A percentile compares a stretch with the other conserved stretches of the same genome.
These are phyloP conservation scores for Porphyridium purpureum DNA, from an alignment of 23 red algal species.

Conservation along the genomic window DNA sequence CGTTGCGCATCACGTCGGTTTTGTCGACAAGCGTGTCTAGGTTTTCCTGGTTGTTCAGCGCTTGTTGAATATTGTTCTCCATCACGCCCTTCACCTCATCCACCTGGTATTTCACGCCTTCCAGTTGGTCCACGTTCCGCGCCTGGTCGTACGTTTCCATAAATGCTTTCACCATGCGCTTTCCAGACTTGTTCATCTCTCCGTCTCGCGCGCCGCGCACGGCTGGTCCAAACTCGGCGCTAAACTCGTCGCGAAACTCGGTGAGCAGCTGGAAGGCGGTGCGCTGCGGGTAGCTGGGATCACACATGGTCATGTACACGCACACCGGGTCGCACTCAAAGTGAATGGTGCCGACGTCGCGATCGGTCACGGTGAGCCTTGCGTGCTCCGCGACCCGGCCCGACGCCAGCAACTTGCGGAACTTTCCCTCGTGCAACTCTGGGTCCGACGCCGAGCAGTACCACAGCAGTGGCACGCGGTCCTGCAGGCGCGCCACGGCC, in stretches of 20 bases:
- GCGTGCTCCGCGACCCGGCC: constrained; percentile 20
- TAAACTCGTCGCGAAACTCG: constrained; percentile 37
- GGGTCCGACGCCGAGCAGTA: background rate
- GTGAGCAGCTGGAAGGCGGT: constrained; percentile 48
- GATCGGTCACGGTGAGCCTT: constrained; percentile 43
- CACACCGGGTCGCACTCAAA: constrained; percentile 40
- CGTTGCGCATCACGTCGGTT: constrained; percentile 57
- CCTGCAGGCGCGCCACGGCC: constrained; percentile 1
- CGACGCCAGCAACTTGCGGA: constrained; percentile 23
- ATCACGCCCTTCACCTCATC: constrained; percentile 68
- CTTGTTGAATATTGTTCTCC: constrained; percentile 49
- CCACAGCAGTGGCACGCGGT: background rate
- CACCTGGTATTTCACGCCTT: constrained; percentile 44
- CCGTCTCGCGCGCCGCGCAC: background rate
- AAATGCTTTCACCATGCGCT: constrained; percentile 17
- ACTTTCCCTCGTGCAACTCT: constrained; percentile 10
- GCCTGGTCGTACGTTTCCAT: constrained; percentile 13
- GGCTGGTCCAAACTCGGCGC: too few species aligned
- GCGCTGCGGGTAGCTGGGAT: constrained; percentile 50
- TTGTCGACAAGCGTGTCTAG: constrained; percentile 51
- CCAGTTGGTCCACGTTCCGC: constrained; percentile 20
- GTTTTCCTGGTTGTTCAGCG: constrained; percentile 54
- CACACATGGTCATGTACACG: constrained; percentile 4
- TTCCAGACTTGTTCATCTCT: too few species aligned
- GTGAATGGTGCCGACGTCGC: constrained; percentile 51